Percentiles rank a stretch among this genome's conserved stretches.
Evolutionary conservation across 2,329 filamentous ascomycete species (phyloP).

Genomic region (Penicillium decumbens): DNA sequence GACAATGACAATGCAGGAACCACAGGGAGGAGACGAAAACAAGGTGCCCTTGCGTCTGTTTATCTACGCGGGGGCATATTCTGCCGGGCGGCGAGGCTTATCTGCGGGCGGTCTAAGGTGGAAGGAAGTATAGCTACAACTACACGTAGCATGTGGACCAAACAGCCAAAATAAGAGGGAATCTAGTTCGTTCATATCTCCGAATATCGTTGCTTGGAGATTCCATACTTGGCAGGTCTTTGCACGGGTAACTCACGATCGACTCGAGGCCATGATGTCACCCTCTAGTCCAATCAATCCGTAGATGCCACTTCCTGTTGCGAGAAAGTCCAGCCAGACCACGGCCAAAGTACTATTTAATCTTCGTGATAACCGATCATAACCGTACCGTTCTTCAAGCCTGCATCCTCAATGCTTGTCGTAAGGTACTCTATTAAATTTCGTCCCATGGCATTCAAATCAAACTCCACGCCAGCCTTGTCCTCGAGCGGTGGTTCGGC

Average conservation of each 20-base stretch:
- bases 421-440: constrained; percentile 76
- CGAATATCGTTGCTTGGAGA: neutral
- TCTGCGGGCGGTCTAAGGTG: constrained; percentile 9
- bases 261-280: neutral
- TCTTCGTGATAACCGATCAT: constrained; percentile 86
- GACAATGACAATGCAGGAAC: neutral
- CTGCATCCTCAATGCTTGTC: constrained; percentile 70
- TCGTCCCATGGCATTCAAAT: constrained; percentile 80
- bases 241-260: neutral
- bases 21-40: neutral
- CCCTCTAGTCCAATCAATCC: neutral
- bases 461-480: constrained; percentile 73
- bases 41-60: constrained; percentile 26
- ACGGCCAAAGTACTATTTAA: constrained; percentile 18
- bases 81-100: constrained; percentile 28
- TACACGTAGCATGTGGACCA: neutral
- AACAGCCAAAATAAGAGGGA: neutral
- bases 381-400: constrained; percentile 85
- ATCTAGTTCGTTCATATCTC: neutral
- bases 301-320: neutral
- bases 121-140: neutral
- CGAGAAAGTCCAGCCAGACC: neutral
- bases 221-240: neutral
- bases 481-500: constrained; percentile 71
- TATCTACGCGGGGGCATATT: constrained; percentile 31